Conservation (phyloP, 106 monocot species). For the Allium sativum region DNA sequence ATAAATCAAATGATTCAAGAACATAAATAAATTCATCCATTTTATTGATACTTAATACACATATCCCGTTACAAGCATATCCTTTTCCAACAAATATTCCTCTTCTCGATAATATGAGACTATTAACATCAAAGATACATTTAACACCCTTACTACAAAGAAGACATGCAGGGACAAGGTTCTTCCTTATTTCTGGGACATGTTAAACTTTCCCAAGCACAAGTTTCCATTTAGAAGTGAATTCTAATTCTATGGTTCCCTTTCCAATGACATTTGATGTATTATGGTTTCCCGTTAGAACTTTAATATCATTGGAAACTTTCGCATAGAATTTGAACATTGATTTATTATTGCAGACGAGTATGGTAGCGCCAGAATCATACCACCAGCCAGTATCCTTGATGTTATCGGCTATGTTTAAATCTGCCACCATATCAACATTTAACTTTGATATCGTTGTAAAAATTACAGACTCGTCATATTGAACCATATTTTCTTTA, state of each 20-base stretch:
- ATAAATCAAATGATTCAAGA: too few relatives aligned
- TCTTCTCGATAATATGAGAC: too few relatives aligned
- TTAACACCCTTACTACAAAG: background rate
- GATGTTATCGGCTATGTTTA: background rate
- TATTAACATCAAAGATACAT: background rate
- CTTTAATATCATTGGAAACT: background rate
- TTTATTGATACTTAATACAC: too few relatives aligned
- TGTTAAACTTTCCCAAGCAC: background rate
- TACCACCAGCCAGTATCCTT: background rate
- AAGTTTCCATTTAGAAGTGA: conserved; percentile 2
- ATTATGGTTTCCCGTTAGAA: conserved; percentile 3
- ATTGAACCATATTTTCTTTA: conserved; percentile 2
- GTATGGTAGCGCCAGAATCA: background rate
- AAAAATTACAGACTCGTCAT: background rate
- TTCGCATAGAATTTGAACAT: background rate
- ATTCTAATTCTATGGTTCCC: background rate
- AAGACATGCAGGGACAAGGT: background rate
- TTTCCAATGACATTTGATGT: background rate
- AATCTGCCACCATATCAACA: background rate
- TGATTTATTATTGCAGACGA: background rate
- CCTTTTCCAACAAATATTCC: too few relatives aligned
- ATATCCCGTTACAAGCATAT: too few relatives aligned
- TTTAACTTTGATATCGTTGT: background rate
- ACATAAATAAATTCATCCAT: too few relatives aligned
- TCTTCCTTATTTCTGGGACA: conserved; percentile 1